Evolutionary conservation across 2,329 filamentous ascomycete species (phyloP).

Genomic region (Trichoderma gracile): DNA sequence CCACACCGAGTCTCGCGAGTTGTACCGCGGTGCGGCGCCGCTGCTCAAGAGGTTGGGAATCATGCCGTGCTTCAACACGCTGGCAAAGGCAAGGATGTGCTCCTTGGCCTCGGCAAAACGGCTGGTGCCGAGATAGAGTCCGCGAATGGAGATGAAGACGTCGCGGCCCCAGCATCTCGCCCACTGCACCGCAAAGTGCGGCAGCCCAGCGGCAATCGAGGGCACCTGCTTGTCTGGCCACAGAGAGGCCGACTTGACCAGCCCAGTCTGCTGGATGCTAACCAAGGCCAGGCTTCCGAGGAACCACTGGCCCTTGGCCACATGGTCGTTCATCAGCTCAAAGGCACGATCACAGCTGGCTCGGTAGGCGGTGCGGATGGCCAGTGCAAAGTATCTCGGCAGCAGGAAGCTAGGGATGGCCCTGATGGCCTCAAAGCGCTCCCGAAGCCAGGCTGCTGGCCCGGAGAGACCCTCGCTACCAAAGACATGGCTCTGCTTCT

Average conservation of each 20-base stretch:
- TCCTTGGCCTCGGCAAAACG: constrained; percentile 87
- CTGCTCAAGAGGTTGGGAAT: constrained; percentile 91
- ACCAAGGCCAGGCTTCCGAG: constrained; percentile 86
- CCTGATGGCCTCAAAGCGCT: constrained; percentile 83
- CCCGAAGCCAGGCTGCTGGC: constrained; percentile 75
- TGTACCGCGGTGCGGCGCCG: constrained; percentile 85
- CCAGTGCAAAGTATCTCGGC: constrained; percentile 88
- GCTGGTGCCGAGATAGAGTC: constrained; percentile 86
- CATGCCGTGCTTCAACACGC: constrained; percentile 97
- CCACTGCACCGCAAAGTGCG: constrained; percentile 93
- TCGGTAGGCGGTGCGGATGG: constrained; percentile 83
- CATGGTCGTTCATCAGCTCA: constrained; percentile 73
- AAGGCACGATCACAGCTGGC: constrained; percentile 78
- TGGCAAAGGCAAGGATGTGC: constrained; percentile 92
- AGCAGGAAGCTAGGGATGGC: constrained; percentile 84
- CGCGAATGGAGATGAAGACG: constrained; percentile 92
- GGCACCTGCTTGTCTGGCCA: constrained; percentile 84
- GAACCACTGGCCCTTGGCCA: constrained; percentile 83
- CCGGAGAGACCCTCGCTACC: constrained; percentile 63
- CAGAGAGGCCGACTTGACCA: constrained; percentile 85
- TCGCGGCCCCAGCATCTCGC: constrained; percentile 96
- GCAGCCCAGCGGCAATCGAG: constrained; percentile 85
- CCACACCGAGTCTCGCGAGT: constrained; percentile 95
- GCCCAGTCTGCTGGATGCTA: constrained; percentile 85
- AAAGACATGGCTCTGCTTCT: constrained; percentile 65